A percentile compares a stretch with the other conserved stretches of the same genome.
Evolutionary conservation across 305 asterid species (phyloP).

Genomic region (Rubia tinctorum): DNA sequence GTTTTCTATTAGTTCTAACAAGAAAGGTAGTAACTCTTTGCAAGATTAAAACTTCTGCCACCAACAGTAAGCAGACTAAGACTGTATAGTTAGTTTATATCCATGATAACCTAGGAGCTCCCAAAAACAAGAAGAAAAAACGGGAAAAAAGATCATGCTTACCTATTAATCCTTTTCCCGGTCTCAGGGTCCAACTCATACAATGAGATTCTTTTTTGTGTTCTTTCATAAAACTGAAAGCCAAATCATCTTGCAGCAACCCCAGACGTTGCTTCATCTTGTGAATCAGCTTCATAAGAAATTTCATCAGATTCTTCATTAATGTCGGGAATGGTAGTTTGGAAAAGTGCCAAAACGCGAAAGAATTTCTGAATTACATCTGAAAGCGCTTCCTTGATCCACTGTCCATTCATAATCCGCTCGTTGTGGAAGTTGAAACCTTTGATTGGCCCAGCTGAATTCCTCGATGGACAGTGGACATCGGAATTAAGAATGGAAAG

Average conservation of each 20-base stretch:
- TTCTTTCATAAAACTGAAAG: conserved; percentile 76
- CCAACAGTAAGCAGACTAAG: not conserved
- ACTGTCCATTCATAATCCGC: conserved; percentile 76
- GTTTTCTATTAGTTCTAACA: not conserved
- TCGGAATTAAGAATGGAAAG: too few species aligned
- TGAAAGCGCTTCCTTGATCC: conserved; percentile 65
- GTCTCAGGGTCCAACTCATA: conserved; percentile 63
- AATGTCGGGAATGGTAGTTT: conserved; percentile 91
- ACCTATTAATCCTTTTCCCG: conserved; percentile 68
- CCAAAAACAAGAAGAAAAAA: not conserved
- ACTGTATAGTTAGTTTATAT: too few species aligned
- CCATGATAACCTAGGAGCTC: not conserved
- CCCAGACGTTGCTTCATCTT: conserved; percentile 97
- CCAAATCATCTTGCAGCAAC: conserved; percentile 95
- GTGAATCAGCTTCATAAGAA: conserved; percentile 94
- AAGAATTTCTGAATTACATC: conserved; percentile 73
- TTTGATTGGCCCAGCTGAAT: conserved; percentile 46
- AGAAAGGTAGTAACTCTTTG: not conserved
- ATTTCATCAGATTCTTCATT: conserved; percentile 54
- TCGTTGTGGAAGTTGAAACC: conserved; percentile 90
- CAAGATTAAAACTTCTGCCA: not conserved
- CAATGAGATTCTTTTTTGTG: conserved; percentile 76
- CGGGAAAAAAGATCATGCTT: conserved; percentile 12
- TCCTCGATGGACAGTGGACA: not conserved
- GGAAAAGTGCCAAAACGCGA: conserved; percentile 85